A percentile compares a stretch with the other conserved stretches of the same genome.
Conservation (phyloP, 192 early-diverging fungal genomes). For the Umbelopsis sp. region DNA sequence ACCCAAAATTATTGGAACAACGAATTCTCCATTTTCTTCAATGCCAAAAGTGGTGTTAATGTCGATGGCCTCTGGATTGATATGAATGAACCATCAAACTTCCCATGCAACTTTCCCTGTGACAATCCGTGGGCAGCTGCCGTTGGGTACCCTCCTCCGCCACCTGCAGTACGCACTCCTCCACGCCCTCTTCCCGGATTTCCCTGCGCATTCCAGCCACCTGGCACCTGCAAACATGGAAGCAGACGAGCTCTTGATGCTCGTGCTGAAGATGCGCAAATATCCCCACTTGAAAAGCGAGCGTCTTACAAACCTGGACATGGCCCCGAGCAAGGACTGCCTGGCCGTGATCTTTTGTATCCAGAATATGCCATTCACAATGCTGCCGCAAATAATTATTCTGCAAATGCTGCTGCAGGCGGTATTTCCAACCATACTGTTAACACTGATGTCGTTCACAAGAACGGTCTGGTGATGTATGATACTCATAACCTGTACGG, state of each 20-base stretch:
- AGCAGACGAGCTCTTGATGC: too few species aligned
- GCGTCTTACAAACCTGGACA: too few species aligned
- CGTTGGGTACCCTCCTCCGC: conserved; percentile 20
- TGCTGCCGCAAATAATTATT: conserved; percentile 13
- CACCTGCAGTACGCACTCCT: conserved; percentile 13
- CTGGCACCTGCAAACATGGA: background rate
- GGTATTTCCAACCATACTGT: conserved; percentile 22
- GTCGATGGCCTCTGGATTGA: conserved; percentile 70
- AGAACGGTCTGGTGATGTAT: conserved; percentile 19
- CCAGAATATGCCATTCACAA: conserved; percentile 46
- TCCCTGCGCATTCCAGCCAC: conserved; percentile 11
- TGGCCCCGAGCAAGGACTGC: background rate
- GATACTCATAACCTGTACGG: conserved; percentile 20
- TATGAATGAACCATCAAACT: conserved; percentile 59
- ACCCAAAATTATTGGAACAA: conserved; percentile 54
- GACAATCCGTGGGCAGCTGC: conserved; percentile 11
- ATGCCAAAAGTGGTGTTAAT: conserved; percentile 21
- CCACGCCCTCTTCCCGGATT: conserved; percentile 15
- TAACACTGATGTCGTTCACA: conserved; percentile 20
- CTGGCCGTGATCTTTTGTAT: conserved; percentile 20
- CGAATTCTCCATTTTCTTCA: conserved; percentile 33
- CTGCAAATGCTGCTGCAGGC: conserved; percentile 7
- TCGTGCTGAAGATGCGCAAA: too few species aligned
- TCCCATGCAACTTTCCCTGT: conserved; percentile 21
- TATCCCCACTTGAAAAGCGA: too few species aligned